Base-by-base conservation (phyloP, 208 protist species). In the Wallacemonas sp. region DNA sequence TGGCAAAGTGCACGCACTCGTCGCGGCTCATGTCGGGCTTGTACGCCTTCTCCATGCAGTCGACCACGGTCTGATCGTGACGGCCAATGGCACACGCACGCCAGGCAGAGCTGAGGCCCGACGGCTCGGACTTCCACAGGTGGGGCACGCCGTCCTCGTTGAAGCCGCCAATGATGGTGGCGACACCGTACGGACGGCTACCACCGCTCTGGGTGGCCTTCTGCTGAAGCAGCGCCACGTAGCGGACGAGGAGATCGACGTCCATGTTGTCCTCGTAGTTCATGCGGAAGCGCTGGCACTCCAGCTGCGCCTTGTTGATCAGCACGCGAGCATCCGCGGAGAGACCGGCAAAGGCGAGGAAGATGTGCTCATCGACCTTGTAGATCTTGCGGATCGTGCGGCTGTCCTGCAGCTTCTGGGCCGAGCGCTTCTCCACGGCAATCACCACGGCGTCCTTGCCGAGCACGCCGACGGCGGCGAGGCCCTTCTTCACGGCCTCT, bases 11-110 rank as follows among this genome's bases (percentile, higher is more conserved):
- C 41, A 99, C 85, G 46, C 94, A 94, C 45, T 93, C 92, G 22
- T 98, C 81, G 26, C 98, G 92, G 46, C 64, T 84, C 78, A 94
- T 94, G 49, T 92, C 86, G 14, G 96, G 88, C 64, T 86, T 87
- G 81, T 99, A 99, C 77, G 98, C 90, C 84, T 99, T 99, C 83
- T 99, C 99, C 72, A 99, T 95, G 82, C 96, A 99, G 78, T 99
- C 98, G 49, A 97, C 85, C n/a, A 99, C 98, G 14, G 96, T 98
- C 80, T 99, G 98, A 46, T 98, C 94, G 65, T 97, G 97, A 22
- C 96, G 88, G 48, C 98, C 98, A 70, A 92, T 93, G 20, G 86
- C 88, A 18, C 77, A 80, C 33, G 87, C 87, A 4, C 79, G 78
- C 88, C 91, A 94, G 33, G 91, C 85, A 45, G 87, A 87, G 69